Conservation (phyloP, 2,329 filamentous ascomycete species). For the Pseudogymnoascus destructans region DNA sequence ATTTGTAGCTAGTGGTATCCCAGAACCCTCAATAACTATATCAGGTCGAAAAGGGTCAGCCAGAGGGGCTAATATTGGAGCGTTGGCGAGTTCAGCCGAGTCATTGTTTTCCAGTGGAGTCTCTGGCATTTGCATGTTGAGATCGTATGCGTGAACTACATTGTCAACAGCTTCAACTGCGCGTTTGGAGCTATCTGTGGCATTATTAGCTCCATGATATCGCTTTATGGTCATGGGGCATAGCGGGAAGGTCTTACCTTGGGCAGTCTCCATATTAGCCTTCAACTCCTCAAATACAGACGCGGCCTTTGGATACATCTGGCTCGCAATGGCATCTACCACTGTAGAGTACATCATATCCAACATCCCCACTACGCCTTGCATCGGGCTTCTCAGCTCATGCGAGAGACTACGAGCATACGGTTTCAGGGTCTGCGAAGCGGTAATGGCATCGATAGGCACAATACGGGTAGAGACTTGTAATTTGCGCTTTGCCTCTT, state of each 20-base stretch:
- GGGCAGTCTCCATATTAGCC: conserved; percentile 57
- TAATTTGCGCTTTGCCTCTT: conserved; percentile 22
- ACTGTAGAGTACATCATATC: conserved; percentile 66
- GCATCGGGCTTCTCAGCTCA: conserved; percentile 61
- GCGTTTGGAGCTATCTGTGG: conserved; percentile 51
- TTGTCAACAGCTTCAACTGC: conserved; percentile 65
- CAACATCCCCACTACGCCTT: conserved; percentile 63
- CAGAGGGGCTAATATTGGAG: neutral
- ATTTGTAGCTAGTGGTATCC: conserved; percentile 9
- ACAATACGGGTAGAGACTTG: conserved; percentile 31
- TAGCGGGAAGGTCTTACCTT: conserved; percentile 35
- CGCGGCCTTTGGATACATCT: conserved; percentile 36
- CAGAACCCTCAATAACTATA: conserved; percentile 9
- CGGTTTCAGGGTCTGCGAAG: conserved; percentile 53
- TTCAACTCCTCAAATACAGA: conserved; percentile 49
- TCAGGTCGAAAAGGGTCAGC: conserved; percentile 1
- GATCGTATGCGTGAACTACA: conserved; percentile 61
- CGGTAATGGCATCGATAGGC: conserved; percentile 41
- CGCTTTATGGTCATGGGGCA: neutral
- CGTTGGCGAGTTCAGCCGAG: neutral
- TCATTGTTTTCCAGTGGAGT: conserved; percentile 31
- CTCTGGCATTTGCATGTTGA: conserved; percentile 63
- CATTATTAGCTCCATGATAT: conserved; percentile 12
- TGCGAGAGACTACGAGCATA: conserved; percentile 62
- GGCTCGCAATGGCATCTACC: conserved; percentile 47